These are phyloP conservation scores for Leccinum cinnamomeum DNA, from an alignment of 1,284 basidiomycete species.

Conservation along the genomic window DNA sequence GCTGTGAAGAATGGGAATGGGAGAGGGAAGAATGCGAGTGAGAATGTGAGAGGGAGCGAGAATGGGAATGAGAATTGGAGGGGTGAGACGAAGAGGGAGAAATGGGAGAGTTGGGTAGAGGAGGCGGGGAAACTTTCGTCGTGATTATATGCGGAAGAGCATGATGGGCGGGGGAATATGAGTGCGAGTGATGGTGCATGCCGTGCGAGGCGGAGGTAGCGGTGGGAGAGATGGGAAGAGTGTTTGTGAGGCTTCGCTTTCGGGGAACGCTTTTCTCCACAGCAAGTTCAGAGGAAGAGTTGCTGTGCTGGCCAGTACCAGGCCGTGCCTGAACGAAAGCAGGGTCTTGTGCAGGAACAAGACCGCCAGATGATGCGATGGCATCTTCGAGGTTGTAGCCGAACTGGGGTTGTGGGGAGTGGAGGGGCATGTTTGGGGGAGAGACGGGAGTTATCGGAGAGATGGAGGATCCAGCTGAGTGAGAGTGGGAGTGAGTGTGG, in stretches of 20 bases:
- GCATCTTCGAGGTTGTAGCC: slow-evolving; percentile 27
- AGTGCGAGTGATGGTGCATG: slow-evolving; percentile 28
- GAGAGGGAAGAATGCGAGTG: slow-evolving; percentile 32
- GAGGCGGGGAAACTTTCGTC: slow-evolving; percentile 32
- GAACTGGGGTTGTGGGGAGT: slow-evolving; percentile 24
- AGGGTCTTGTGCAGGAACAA: slow-evolving; percentile 18
- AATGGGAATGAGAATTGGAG: slow-evolving; percentile 32
- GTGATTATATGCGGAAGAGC: slow-evolving; percentile 31
- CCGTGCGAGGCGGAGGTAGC: slow-evolving; percentile 5
- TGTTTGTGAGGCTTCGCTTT: slow-evolving; percentile 61
- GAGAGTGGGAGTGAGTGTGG: slow-evolving; percentile 22
- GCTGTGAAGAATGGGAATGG: slow-evolving; percentile 31
- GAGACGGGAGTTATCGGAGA: slow-evolving; percentile 35
- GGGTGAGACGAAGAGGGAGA: slow-evolving; percentile 31
- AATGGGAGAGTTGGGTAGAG: slow-evolving; percentile 21
- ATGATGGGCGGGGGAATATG: slow-evolving; percentile 23
- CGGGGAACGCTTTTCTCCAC: slow-evolving; percentile 51
- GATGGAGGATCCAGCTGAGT: slow-evolving; percentile 16
- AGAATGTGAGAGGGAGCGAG: slow-evolving; percentile 23
- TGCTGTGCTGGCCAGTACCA: slow-evolving; percentile 26
- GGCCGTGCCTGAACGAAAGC: slow-evolving; percentile 24
- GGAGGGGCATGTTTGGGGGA: slow-evolving; percentile 25
- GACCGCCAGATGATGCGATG: not conserved
- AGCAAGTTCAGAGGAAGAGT: slow-evolving; percentile 39
- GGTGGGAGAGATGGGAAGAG: slow-evolving; percentile 33